phyloP scores from a whole-genome alignment of 2,329 filamentous ascomycete genomes.

The Saccharata proteae region DNA sequence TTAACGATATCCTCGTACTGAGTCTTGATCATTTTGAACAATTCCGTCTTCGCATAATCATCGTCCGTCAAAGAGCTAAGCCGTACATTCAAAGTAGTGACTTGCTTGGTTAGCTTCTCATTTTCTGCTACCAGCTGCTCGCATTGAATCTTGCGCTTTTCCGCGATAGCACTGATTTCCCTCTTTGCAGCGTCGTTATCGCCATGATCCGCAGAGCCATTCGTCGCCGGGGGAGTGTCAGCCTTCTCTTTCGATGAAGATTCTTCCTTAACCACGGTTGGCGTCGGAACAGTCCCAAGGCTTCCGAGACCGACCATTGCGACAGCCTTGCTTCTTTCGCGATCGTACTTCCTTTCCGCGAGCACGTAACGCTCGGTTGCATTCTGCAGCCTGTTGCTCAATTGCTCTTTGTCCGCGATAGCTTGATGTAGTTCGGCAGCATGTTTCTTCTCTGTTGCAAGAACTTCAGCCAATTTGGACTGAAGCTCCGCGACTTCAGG shows the following conservation, averaged over 20 bases:
- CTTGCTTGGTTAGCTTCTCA: slow-evolving; percentile 61
- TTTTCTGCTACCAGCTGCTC: slow-evolving; percentile 69
- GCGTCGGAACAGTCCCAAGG: slow-evolving; percentile 54
- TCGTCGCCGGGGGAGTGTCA: slow-evolving; percentile 24
- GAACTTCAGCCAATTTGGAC: slow-evolving; percentile 57
- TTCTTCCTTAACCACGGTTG: slow-evolving; percentile 24
- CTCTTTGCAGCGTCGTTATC: slow-evolving; percentile 66
- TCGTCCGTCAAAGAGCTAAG: slow-evolving; percentile 73
- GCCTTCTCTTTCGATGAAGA: slow-evolving; percentile 11
- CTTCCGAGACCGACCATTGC: slow-evolving; percentile 85
- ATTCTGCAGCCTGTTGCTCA: slow-evolving; percentile 76
- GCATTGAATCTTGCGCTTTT: slow-evolving; percentile 81
- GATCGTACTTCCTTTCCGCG: slow-evolving; percentile 87
- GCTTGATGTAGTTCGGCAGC: slow-evolving; percentile 64
- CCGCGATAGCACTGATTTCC: slow-evolving; percentile 62
- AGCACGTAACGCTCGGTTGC: slow-evolving; percentile 88
- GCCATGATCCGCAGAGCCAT: slow-evolving; percentile 29
- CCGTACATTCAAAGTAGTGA: slow-evolving; percentile 58
- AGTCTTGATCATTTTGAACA: slow-evolving; percentile 82
- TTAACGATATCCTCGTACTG: slow-evolving; percentile 91
- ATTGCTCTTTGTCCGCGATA: slow-evolving; percentile 65
- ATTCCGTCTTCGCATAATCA: slow-evolving; percentile 81
- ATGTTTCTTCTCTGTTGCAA: slow-evolving; percentile 74
- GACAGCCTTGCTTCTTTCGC: slow-evolving; percentile 76
- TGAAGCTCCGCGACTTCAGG: slow-evolving; percentile 65